A percentile compares a stretch with the other conserved stretches of the same genome.
phyloP scores from a whole-genome alignment of 106 monocot genomes.

The Hemerocallis citrina region DNA sequence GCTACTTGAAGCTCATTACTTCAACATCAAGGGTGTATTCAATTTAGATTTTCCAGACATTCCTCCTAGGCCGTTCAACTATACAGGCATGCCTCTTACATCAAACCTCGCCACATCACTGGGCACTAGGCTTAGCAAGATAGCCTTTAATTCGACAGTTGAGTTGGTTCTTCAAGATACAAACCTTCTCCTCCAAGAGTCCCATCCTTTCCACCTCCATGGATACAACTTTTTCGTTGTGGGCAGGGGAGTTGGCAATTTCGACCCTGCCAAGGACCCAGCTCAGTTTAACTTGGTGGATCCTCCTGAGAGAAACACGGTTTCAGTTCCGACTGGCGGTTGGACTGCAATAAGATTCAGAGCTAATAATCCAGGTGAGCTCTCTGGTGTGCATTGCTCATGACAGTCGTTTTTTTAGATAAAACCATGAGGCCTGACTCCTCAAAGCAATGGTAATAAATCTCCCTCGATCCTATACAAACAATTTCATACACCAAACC shows the following conservation, averaged over 20 bases:
- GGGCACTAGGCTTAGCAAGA: conserved; percentile 7
- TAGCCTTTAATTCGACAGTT: conserved; percentile 6
- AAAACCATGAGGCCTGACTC: too few relatives aligned
- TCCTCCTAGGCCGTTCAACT: conserved; percentile 6
- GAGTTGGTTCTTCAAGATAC: conserved; percentile 17
- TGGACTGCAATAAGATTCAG: conserved; percentile 14
- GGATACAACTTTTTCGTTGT: conserved; percentile 18
- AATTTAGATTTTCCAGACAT: conserved; percentile 9
- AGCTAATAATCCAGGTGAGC: conserved; percentile 13
- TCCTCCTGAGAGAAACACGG: conserved; percentile 18
- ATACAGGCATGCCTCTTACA: conserved; percentile 6
- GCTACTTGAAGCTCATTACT: conserved; percentile 15
- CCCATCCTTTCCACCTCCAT: conserved; percentile 12
- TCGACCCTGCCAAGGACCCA: conserved; percentile 2
- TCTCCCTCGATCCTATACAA: too few relatives aligned
- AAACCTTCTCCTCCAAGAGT: not conserved
- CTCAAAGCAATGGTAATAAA: too few relatives aligned
- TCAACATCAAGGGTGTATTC: conserved; percentile 12
- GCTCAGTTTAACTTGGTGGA: conserved; percentile 13
- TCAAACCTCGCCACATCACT: conserved; percentile 6
- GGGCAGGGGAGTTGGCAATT: conserved; percentile 9
- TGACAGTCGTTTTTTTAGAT: too few relatives aligned
- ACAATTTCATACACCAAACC: too few relatives aligned
- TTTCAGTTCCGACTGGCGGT: conserved; percentile 9
- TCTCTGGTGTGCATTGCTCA: not conserved